These are phyloP conservation scores for Cylindrodendrum hubeiense DNA, from an alignment of 2,329 filamentous ascomycete species.

Conservation along the genomic window DNA sequence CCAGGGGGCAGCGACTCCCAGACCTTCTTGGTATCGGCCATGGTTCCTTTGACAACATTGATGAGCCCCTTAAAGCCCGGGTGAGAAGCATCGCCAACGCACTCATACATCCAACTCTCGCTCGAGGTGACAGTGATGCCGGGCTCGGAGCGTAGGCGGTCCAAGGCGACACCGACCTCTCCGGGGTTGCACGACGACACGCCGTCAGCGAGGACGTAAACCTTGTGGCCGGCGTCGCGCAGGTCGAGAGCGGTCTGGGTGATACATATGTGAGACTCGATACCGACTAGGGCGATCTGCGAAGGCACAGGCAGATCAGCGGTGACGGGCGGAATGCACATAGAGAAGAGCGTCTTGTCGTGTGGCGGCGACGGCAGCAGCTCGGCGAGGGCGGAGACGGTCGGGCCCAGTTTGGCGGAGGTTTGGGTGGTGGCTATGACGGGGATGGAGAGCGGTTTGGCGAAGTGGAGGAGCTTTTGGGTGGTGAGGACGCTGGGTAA, in stretches of 20 bases:
- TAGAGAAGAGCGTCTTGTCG: slow-evolving; percentile 93
- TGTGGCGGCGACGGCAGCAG: slow-evolving; percentile 67
- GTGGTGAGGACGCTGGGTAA: slow-evolving; percentile 71
- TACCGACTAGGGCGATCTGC: slow-evolving; percentile 85
- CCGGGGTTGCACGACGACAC: slow-evolving; percentile 89
- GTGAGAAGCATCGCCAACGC: slow-evolving; percentile 83
- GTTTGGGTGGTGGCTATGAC: slow-evolving; percentile 91
- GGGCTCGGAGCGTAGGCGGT: slow-evolving; percentile 75
- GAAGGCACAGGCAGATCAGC: slow-evolving; percentile 51
- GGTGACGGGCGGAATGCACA: slow-evolving; percentile 80
- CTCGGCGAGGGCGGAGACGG: slow-evolving; percentile 76
- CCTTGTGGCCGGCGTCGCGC: slow-evolving; percentile 78
- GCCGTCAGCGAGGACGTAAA: slow-evolving; percentile 90
- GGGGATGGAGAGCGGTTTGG: slow-evolving; percentile 77
- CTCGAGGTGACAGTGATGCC: slow-evolving; percentile 86
- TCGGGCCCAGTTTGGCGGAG: slow-evolving; percentile 80
- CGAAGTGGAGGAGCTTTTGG: slow-evolving; percentile 76
- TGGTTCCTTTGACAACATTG: slow-evolving; percentile 82
- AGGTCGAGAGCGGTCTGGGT: slow-evolving; percentile 92
- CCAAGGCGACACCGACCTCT: slow-evolving; percentile 85
- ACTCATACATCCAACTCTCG: slow-evolving; percentile 92
- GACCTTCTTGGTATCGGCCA: slow-evolving; percentile 75
- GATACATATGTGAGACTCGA: slow-evolving; percentile 94
- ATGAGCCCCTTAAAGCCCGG: slow-evolving; percentile 80
- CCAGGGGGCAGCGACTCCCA: slow-evolving; percentile 72